These are phyloP conservation scores for Paecilomyces dactylethromorphus DNA, from an alignment of 2,329 filamentous ascomycete genomes.

Conservation along the genomic window DNA sequence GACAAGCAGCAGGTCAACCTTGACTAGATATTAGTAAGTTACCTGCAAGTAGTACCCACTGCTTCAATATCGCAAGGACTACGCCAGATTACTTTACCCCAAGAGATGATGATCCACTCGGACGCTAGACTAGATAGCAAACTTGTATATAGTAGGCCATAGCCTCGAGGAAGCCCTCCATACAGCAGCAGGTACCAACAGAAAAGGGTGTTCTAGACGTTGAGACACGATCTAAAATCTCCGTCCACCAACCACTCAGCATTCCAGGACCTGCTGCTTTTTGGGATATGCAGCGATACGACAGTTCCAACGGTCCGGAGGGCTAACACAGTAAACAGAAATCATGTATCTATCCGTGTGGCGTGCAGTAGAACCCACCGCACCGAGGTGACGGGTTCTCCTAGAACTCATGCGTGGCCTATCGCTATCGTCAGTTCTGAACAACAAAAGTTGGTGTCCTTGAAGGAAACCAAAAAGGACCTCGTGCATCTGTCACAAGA, in stretches of 20 bases:
- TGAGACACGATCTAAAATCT: background rate
- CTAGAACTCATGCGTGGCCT: background rate
- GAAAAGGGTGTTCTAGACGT: background rate
- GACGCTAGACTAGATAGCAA: background rate
- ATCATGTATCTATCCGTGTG: background rate
- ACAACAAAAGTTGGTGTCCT: background rate
- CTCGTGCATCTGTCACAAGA: background rate
- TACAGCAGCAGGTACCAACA: background rate
- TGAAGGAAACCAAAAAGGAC: background rate
- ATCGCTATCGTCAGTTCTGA: background rate
- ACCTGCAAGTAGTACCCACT: background rate
- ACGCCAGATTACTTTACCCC: background rate
- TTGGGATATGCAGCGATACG: background rate
- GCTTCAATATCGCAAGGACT: background rate
- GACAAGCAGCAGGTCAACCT: background rate
- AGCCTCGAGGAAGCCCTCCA: background rate
- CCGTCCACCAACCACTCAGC: background rate
- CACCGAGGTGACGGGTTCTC: background rate
- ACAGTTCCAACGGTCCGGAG: background rate
- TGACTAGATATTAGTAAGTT: background rate
- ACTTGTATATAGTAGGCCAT: background rate
- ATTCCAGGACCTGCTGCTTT: background rate
- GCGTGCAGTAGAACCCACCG: background rate
- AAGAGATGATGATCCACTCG: background rate
- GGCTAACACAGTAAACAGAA: background rate